Conservation (phyloP, 2,329 filamentous ascomycete species). For the Cytospora schulzeri region DNA sequence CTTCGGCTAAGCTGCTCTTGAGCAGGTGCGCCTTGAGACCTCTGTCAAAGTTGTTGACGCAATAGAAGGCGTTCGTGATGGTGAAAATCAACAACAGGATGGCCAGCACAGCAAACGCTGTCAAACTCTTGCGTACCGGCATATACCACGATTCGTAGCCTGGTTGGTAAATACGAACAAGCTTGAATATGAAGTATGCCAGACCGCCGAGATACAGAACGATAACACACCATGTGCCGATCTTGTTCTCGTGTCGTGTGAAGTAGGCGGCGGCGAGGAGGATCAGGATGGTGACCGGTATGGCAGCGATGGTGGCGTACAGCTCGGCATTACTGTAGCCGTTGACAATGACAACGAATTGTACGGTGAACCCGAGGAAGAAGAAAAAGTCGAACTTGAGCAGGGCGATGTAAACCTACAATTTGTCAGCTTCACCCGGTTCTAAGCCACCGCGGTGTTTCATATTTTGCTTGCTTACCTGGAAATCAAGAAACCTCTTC, state of each 20-base stretch:
- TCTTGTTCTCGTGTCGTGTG: constrained; percentile 78
- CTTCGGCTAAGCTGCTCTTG: constrained; percentile 50
- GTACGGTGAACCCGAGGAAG: constrained; percentile 97
- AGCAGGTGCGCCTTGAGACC: constrained; percentile 87
- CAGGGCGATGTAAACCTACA: constrained; percentile 91
- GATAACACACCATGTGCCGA: constrained; percentile 78
- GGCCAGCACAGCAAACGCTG: constrained; percentile 91
- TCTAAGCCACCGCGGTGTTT: background rate
- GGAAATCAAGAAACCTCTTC: constrained; percentile 92
- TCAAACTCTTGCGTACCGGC: constrained; percentile 82
- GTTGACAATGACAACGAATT: constrained; percentile 92
- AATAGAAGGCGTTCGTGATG: constrained; percentile 82
- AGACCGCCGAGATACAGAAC: constrained; percentile 85
- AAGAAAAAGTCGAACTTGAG: constrained; percentile 99
- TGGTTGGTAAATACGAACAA: constrained; percentile 88
- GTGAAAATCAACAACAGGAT: constrained; percentile 86
- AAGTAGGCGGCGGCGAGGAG: constrained; percentile 83
- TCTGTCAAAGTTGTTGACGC: constrained; percentile 86
- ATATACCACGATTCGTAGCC: constrained; percentile 63
- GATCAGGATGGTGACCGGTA: constrained; percentile 88
- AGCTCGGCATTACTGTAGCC: constrained; percentile 72
- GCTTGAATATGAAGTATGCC: constrained; percentile 97
- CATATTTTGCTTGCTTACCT: constrained; percentile 59
- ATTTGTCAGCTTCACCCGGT: constrained; percentile 29
- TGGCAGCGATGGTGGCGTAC: constrained; percentile 81